phyloP scores from a whole-genome alignment of 352 stramenopile genomes.

The Globisporangium echinulatum region DNA sequence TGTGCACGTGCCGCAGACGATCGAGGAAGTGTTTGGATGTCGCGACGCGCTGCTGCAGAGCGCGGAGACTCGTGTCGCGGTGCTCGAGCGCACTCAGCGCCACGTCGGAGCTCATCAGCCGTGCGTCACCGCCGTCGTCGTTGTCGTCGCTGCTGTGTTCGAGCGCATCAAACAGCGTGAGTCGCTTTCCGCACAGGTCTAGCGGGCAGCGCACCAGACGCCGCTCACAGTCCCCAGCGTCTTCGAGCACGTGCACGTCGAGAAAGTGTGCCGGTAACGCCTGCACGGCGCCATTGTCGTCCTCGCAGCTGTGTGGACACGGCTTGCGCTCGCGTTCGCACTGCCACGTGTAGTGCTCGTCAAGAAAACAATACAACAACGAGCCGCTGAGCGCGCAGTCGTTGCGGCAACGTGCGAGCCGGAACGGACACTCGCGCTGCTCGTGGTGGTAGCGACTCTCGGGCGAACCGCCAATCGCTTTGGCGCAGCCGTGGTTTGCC shows the following conservation, averaged over 20 bases:
- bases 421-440: constrained; percentile 48
- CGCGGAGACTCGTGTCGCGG: constrained; percentile 2
- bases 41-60: constrained; percentile 2
- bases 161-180: constrained; percentile 36
- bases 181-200: constrained; percentile 62
- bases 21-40: constrained; percentile 4
- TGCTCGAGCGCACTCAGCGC: neutral
- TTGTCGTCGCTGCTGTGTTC: neutral
- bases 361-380: constrained; percentile 40
- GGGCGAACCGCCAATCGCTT: constrained; percentile 27
- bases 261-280: constrained; percentile 27
- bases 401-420: constrained; percentile 40
- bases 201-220: constrained; percentile 37
- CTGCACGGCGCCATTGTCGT: neutral
- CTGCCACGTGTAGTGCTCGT: constrained; percentile 65
- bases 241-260: constrained; percentile 33
- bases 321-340: constrained; percentile 37
- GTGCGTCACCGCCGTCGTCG: neutral
- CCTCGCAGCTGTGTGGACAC: constrained; percentile 28
- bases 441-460: constrained; percentile 50
- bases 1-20: neutral
- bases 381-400: constrained; percentile 30
- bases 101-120: constrained; percentile 19
- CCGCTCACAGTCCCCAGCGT: constrained; percentile 39
- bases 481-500: constrained; percentile 34